phyloP scores from a whole-genome alignment of 2,329 filamentous ascomycete genomes.

The Eutypa lata region DNA sequence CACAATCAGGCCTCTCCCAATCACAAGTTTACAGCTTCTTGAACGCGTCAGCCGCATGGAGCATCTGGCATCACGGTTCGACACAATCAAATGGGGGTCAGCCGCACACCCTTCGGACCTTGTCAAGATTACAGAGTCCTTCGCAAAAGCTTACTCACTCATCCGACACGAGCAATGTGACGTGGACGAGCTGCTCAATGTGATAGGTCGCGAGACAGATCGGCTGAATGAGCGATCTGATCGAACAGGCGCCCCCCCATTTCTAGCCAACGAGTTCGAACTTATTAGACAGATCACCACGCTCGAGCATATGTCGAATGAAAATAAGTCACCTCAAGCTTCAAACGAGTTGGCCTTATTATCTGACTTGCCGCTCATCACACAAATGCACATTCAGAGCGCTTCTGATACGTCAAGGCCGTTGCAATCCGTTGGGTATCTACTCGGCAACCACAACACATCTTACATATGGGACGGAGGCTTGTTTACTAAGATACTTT shows the following conservation, averaged over 20 bases:
- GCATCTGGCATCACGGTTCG: constrained; percentile 56
- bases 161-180: constrained; percentile 44
- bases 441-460: constrained; percentile 30
- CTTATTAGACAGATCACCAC: constrained; percentile 50
- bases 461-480: constrained; percentile 37
- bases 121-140: constrained; percentile 49
- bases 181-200: constrained; percentile 45
- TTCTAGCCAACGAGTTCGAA: constrained; percentile 55
- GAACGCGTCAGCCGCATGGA: constrained; percentile 50
- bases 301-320: constrained; percentile 32
- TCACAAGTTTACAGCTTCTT: constrained; percentile 44
- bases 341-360: constrained; percentile 43
- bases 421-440: constrained; percentile 46
- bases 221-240: constrained; percentile 45
- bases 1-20: constrained; percentile 61
- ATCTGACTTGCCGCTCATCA: constrained; percentile 41
- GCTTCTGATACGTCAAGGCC: constrained; percentile 33
- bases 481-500: constrained; percentile 51
- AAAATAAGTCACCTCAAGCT: constrained; percentile 17
- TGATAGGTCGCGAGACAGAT: constrained; percentile 49
- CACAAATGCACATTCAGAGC: constrained; percentile 42
- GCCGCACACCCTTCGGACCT: constrained; percentile 50
- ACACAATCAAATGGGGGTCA: constrained; percentile 58
- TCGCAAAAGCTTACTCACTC: constrained; percentile 55
- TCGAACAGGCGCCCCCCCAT: constrained; percentile 42